These are phyloP conservation scores for Picea abies DNA, from an alignment of 83 land plant species.

Conservation along the genomic window DNA sequence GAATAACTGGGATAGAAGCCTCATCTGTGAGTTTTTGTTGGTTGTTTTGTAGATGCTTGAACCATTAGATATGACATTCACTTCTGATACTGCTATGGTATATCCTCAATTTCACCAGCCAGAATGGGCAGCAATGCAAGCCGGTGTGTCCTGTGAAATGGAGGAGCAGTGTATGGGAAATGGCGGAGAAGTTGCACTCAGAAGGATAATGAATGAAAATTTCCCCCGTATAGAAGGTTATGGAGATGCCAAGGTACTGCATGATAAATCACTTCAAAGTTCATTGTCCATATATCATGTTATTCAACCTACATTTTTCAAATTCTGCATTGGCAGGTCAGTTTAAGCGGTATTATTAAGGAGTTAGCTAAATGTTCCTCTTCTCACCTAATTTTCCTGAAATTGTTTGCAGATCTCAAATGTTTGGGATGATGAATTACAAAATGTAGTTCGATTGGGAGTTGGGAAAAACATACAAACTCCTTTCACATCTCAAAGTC, in stretches of 20 bases:
- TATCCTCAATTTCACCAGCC: constrained; percentile 14
- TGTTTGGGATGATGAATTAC: constrained; percentile 8
- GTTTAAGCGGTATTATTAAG: not conserved
- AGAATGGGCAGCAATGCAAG: constrained; percentile 5
- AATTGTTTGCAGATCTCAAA: constrained; percentile 5
- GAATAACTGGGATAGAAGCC: not conserved
- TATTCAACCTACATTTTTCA: not conserved
- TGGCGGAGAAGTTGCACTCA: not conserved
- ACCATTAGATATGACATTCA: constrained; percentile 6
- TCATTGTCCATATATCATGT: not conserved
- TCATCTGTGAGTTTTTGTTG: not conserved
- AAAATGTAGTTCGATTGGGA: constrained; percentile 8
- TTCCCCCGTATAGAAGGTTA: constrained; percentile 1
- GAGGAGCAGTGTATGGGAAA: constrained; percentile 11
- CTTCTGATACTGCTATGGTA: not conserved
- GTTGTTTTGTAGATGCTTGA: constrained; percentile 2
- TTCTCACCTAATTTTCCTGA: not conserved
- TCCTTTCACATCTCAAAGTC: constrained; percentile 2
- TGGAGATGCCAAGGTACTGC: constrained; percentile 11
- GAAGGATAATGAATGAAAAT: not conserved
- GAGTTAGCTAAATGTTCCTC: not conserved
- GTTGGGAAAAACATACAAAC: constrained; percentile 3
- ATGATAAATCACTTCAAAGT: not conserved
- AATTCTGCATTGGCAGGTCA: no score
- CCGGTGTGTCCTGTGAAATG: constrained; percentile 5